These are phyloP conservation scores for Cordyceps cateniannulata DNA, from an alignment of 2,329 filamentous ascomycete genomes.

Conservation along the genomic window DNA sequence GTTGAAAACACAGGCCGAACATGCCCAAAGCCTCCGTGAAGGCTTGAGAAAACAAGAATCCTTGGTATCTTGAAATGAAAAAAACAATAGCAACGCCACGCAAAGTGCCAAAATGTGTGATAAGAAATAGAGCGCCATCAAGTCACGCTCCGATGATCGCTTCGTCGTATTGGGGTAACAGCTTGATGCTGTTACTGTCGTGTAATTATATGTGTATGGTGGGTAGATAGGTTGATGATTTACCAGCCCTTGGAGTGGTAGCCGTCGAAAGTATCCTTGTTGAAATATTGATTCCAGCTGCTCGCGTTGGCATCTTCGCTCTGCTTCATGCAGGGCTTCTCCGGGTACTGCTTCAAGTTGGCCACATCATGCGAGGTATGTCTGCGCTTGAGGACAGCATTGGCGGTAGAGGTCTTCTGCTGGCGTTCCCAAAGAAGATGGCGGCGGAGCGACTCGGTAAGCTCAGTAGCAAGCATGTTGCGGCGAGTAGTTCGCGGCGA, in stretches of 20 bases:
- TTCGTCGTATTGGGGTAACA: not conserved
- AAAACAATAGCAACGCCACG: conserved; percentile 9
- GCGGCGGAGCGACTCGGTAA: conserved; percentile 86
- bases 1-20: conserved; percentile 5
- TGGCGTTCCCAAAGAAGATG: conserved; percentile 93
- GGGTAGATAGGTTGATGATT: conserved; percentile 11
- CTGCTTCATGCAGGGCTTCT: conserved; percentile 54
- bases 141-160: not conserved
- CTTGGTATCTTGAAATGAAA: conserved; percentile 11
- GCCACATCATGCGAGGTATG: conserved; percentile 89
- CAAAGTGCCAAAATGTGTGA: conserved; percentile 9
- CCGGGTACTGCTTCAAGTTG: conserved; percentile 77
- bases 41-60: conserved; percentile 11
- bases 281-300: conserved; percentile 83
- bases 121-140: not conserved
- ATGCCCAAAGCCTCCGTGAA: conserved; percentile 8
- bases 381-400: conserved; percentile 80
- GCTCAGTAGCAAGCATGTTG: conserved; percentile 92
- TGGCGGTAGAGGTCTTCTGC: conserved; percentile 84
- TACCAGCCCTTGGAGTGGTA: conserved; percentile 40
- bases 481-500: conserved; percentile 87
- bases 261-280: conserved; percentile 59
- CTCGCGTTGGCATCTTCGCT: conserved; percentile 58
- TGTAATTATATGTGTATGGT: not conserved
- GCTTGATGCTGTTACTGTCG: not conserved